A percentile compares a stretch with the other conserved stretches of the same genome.
phyloP scores from a whole-genome alignment of 2,329 filamentous ascomycete species.

The Fusarium praegraminearum region DNA sequence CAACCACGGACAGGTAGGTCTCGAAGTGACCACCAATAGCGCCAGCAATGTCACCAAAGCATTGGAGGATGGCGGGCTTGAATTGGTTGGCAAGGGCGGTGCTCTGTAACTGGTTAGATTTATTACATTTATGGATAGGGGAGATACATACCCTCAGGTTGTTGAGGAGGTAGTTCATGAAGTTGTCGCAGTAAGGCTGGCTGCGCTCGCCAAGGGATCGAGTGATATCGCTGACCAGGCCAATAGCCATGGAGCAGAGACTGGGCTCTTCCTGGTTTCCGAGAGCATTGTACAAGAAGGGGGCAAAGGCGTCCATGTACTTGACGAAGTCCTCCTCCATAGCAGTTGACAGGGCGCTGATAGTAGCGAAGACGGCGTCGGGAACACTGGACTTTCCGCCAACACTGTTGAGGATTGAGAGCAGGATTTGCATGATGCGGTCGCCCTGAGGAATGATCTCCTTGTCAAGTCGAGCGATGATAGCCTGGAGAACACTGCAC shows the following conservation, averaged over 20 bases:
- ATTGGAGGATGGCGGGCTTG: conserved; percentile 97
- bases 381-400: conserved; percentile 92
- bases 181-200: conserved; percentile 94
- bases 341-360: conserved; percentile 91
- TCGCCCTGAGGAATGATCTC: conserved; percentile 92
- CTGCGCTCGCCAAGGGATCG: conserved; percentile 90
- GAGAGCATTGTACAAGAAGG: conserved; percentile 93
- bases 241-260: conserved; percentile 96
- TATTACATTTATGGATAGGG: background rate
- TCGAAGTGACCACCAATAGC: conserved; percentile 94
- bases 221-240: conserved; percentile 95
- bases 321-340: conserved; percentile 93
- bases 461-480: conserved; percentile 89
- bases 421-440: conserved; percentile 89
- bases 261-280: conserved; percentile 95
- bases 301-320: conserved; percentile 96
- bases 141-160: conserved; percentile 79
- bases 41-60: conserved; percentile 96
- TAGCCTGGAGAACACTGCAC: conserved; percentile 89
- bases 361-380: conserved; percentile 90
- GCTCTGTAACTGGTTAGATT: conserved; percentile 65
- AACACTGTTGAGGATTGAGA: conserved; percentile 82
- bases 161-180: conserved; percentile 98
- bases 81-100: conserved; percentile 92
- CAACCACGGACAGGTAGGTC: conserved; percentile 91